Base-by-base conservation (phyloP, 202 grass and related monocot species). In the Musa balbisiana region DNA sequence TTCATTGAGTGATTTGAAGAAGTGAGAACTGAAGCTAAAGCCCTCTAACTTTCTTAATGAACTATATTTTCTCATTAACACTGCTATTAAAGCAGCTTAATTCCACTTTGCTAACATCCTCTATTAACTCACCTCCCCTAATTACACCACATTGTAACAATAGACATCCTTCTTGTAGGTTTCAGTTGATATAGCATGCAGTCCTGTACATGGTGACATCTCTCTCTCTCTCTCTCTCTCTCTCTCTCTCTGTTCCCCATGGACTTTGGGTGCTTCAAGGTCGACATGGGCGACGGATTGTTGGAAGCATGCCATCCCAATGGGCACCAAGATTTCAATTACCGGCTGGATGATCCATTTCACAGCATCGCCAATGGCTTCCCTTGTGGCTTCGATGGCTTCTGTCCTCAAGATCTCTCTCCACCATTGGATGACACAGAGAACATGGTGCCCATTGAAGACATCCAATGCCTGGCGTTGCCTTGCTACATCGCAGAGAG, bases 241-340 rank as follows among this genome's bases (percentile, higher is more conserved):
- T 33, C 20, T 12, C 63, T 33, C 3, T 5, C 33, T 43, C 33
- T 43, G 5, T 33, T 16, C 16, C 11, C 64, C 6, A 67, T 67
- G 64, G 64, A 67, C 6, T 67, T 72, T 53, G 69, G 69, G 3
- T 53, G 51, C 69, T 72, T 72, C 49, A 53, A 72, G 69, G n/a
- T 53, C 9, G 51, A 72, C 33, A 72, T 72, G n/a, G 69, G 69
- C 15, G 69, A 52, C 15, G 51, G 29, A 20, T 22, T 52, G 9
- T 22, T 53, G 49, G 16, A 26, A 15, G 9, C 65, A 2, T 43
- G 26, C 11, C 13, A 68, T 13, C 24, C 65, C 22, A 43, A 68
- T 33, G 24, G 9, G 6, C 72, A 23, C 72, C 72, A 74, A 74
- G 23, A 58, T 56, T 58, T 74, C 10, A 14, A 21, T 8, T 43